Base-by-base conservation (phyloP, 805 yeast genomes). In the Teunomyces aglyptinius region DNA sequence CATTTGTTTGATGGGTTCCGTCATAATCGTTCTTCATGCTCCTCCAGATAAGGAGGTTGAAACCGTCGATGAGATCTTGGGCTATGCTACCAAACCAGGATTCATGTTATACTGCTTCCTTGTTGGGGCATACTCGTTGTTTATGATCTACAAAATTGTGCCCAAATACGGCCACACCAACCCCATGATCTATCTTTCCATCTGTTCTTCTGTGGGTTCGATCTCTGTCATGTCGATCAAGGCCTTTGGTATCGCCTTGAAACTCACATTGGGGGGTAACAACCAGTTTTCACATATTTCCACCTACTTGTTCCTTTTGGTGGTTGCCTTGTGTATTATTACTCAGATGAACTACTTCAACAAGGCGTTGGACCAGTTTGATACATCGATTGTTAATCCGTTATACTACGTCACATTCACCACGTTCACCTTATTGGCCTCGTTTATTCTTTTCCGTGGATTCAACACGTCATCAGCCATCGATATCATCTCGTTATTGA, bases 261-360 rank as follows among this genome's bases (percentile, higher is more conserved):
- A 89, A 68, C 77, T 89, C 60, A 88, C 96, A 1, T 72, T 89
- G 16, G 72, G 81, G 33, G 97, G 97, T 6, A 86, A 83, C 67
- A 89, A 90, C 68, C 97, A 89, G 72, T 88, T 89, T 66, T 78
- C 89, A 2, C 94, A 89, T 58, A 71, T 85, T 6, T 85, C 94
- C 29, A 89, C 97, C 0, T 89, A 90, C 60, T 72, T 90, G 47
- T 89, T 89, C 74, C 78, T 88, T 29, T 54, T 78, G 26, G 90
- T 88, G 19, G 96, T 89, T 47, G 86, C 74, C 6, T 77, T 85
- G 35, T 89, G 96, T 67, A 90, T 89, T 55, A 58, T 86, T 57
- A 88, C 96, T 5, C 97, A 89, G 67, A 89, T 89, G 96, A 89
- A 88, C 71, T 89, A 87, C 64, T 88, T 89, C 75, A 89, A 89